Evolutionary conservation across 768 basidiomycete genomes (phyloP), one percentile per base, ranked within the genome.

Genomic region (Agrocybe praecox): DNA sequence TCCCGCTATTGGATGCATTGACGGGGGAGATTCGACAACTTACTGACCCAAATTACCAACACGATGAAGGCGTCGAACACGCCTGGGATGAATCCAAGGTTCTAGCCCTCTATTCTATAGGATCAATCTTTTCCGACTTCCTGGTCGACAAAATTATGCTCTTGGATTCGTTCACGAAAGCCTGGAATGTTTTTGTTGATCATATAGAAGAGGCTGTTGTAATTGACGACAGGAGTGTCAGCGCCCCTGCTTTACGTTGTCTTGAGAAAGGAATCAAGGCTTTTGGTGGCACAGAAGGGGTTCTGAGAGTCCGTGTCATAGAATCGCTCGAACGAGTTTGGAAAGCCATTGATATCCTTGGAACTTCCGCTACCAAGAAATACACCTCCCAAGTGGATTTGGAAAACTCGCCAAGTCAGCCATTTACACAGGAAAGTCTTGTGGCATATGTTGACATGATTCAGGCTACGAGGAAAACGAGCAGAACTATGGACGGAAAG

Each of bases 81-180:
- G 80, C 87, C 23, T 95, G 92, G 88, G 90, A 93, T 66, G 94
- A 96, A 59, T 92, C 92, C 0, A 92, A 93, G 68, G 85, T 88
- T 23, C 82, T 98, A 29, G 92, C 94, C 0, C 72, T 97, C 46
- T 84, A 89, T 48, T 95, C 92, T 1, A 81, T 93, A 36, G 93
- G 94, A 1, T 83, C 88, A 0, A 88, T 98, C 55, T 87, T 96
- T 68, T 80, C 84, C 60, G 88, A 91, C 49, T 97, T 96, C 74
- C 68, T 95, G 11, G 72, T 83, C 1, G 73, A 81, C 3, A 90
- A 89, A 67, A 82, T 98, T 57, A 85, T 92, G 72, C 77, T 79
- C 36, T 79, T 96, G 2, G 76, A 84, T 0, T 84, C 86, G 2
- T 96, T 93, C 66, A 69, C 74, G 12, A 78, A 82, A 34, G 86